Conservation (phyloP, 2,329 filamentous ascomycete species). For the Ascochyta lentis region DNA sequence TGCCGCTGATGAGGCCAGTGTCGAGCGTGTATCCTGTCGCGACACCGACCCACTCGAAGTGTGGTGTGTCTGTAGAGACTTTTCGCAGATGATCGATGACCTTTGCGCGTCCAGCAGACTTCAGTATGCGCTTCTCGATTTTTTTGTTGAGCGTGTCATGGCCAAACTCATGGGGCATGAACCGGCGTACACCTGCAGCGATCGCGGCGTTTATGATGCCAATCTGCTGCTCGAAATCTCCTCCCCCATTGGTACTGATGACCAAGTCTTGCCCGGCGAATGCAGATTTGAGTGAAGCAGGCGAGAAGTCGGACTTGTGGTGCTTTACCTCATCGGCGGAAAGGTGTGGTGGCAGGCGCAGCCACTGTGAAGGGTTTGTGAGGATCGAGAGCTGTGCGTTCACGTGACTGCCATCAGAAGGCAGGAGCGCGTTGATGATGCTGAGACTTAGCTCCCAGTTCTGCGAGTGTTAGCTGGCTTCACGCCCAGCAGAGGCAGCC, state of each 20-base stretch:
- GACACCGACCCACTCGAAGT: slow-evolving; percentile 45
- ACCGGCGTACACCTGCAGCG: slow-evolving; percentile 48
- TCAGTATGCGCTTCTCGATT: slow-evolving; percentile 41
- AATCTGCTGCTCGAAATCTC: slow-evolving; percentile 33
- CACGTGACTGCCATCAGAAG: slow-evolving; percentile 1
- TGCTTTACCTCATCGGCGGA: slow-evolving; percentile 22
- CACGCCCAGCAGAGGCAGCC: neutral
- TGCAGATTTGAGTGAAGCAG: slow-evolving; percentile 35
- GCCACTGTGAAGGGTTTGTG: slow-evolving; percentile 34
- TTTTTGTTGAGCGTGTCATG: slow-evolving; percentile 41
- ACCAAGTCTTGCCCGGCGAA: slow-evolving; percentile 49
- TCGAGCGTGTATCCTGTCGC: slow-evolving; percentile 47
- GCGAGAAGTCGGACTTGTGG: slow-evolving; percentile 40
- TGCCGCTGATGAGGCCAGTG: slow-evolving; percentile 39
- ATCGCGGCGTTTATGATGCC: slow-evolving; percentile 50
- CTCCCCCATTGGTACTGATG: slow-evolving; percentile 42
- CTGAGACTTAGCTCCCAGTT: slow-evolving; percentile 32
- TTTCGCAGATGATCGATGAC: slow-evolving; percentile 40
- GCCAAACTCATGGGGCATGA: slow-evolving; percentile 54
- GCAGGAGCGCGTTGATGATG: slow-evolving; percentile 34
- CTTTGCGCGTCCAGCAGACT: slow-evolving; percentile 35
- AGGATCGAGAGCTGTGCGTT: slow-evolving; percentile 31
- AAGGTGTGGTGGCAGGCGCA: slow-evolving; percentile 25
- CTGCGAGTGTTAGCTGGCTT: slow-evolving; percentile 22
- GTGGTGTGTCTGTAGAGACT: slow-evolving; percentile 3